Base-by-base conservation (phyloP, 2,329 filamentous ascomycete genomes). In the Lanzia echinophila region DNA sequence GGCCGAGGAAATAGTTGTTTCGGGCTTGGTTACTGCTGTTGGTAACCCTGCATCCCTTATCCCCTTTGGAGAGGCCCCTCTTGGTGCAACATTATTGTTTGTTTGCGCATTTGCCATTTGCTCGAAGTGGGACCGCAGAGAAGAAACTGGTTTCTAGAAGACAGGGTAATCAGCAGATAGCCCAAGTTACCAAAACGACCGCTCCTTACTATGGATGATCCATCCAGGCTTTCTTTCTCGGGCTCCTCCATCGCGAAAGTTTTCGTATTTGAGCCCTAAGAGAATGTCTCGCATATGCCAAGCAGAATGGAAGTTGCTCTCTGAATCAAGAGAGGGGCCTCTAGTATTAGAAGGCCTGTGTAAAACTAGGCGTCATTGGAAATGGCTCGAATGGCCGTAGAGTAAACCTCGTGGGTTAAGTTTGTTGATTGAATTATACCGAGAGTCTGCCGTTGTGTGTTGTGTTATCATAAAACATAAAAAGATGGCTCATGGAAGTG, bases 111-210 rank as follows among this genome's bases (percentile, higher is more conserved):
- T 80, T 60, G 79, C 75, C 74, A 92, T 83, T 67, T 86, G 89
- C 74, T 94, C 88, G 69, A 92, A 94, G 63, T 87, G 84, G 59
- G 87, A 88, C 58, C 85, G 80, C 57, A 94, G 75, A 49, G 88
- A 91, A 49, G 88, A 94, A 48, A 94, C 88, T 24, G 89, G 87
- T 73, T 84, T 88, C 86, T 90, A 34, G 3, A 28, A n/a, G 24
- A 3, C 49, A 12, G 24, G n/a, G 36, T 58, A 47, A 60, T 56
- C 53, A 53, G 47, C 47, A 54, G n/a, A 41, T 8, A 20, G 31
- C 41, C 36, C 41, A 39, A 38, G 34, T 50, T 10, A 13, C 17
- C 17, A 19, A 12, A 13, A 41, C 12, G 20, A 38, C 6, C n/a
- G 32, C 13, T 54, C 70, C 83, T 70, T 70, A 88, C 85, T 64